Conservation (phyloP, 352 stramenopile genomes). For the Pseudoperonospora humuli region DNA sequence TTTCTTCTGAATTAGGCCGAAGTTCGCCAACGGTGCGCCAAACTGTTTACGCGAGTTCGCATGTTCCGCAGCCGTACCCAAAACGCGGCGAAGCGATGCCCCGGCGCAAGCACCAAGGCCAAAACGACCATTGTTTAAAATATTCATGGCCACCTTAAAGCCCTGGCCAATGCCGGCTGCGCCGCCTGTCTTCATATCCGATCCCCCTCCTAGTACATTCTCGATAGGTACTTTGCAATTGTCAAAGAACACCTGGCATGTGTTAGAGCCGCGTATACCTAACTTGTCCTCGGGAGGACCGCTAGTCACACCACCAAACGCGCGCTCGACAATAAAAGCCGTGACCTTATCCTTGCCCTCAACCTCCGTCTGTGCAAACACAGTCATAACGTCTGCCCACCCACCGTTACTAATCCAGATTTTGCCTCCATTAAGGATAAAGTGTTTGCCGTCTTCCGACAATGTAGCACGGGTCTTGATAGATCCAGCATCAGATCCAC, state of each 20-base stretch:
- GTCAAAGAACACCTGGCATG: conserved; percentile 93
- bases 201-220: conserved; percentile 82
- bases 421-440: conserved; percentile 91
- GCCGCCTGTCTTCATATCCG: conserved; percentile 64
- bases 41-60: conserved; percentile 81
- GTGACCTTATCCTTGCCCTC: conserved; percentile 96
- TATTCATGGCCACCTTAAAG: conserved; percentile 91
- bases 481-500: conserved; percentile 81
- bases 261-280: conserved; percentile 95
- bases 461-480: conserved; percentile 87
- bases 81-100: conserved; percentile 59
- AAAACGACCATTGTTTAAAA: conserved; percentile 91
- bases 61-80: conserved; percentile 58
- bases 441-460: conserved; percentile 87
- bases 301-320: conserved; percentile 87
- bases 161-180: conserved; percentile 75
- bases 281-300: conserved; percentile 95
- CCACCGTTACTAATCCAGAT: conserved; percentile 97
- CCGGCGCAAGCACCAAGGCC: conserved; percentile 71
- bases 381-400: conserved; percentile 94
- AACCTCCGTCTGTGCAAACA: conserved; percentile 95
- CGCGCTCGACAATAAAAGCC: conserved; percentile 94
- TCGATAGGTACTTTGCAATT: conserved; percentile 91
- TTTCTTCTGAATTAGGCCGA: conserved; percentile 86
- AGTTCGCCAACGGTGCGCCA: conserved; percentile 56